Evolutionary conservation across 228 moss, liverwort and hornwort genomes (phyloP), one percentile per base, ranked within the genome.

Genomic region (Sphagnum fallax): DNA sequence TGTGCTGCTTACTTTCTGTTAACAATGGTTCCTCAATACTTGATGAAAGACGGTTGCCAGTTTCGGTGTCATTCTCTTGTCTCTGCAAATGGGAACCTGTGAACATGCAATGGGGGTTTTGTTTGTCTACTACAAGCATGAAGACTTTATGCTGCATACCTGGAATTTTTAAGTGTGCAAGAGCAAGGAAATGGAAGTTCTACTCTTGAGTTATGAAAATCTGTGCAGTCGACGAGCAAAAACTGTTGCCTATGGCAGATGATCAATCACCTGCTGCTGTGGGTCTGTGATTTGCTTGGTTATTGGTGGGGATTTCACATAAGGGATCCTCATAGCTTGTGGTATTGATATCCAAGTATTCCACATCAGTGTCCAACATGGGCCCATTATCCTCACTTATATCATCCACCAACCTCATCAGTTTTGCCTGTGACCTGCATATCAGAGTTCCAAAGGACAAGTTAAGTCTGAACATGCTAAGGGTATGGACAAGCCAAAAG

Each of bases 381-480:
- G 67, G 78, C 57, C 71, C 79, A 6, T 82, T 79, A 55, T 87
- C 87, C 78, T 76, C 87, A 73, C 77, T 81, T 61, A 78, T 76
- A 74, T 87, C 87, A 65, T 87, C 87, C 78, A 87, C 83, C 78
- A 87, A 67, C 65, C 78, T 87, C 68, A 87, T 72, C 64, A 87
- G 68, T 70, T 87, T 87, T 53, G 80, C 74, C 72, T 87, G 87
- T 73, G 87, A 83, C 74, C 87, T 87, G 87, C 68, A 83, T 74
- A 74, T 5, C 57, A 32, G 2, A 32, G 32, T 32, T 32, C 32
- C 32, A 32, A 32, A 32, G 32, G 32, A 32, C 32, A 32, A 32
- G 32, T 32, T 32, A 32, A 32, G 32, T 32, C 32, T 32, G 32
- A 32, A 32, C 32, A 32, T 32, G 32, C 2, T 32, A 32, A 32